Percentiles rank a stretch among this genome's conserved stretches.
phyloP scores from a whole-genome alignment of 495 filamentous ascomycete species.

The Sporormia fimetaria region DNA sequence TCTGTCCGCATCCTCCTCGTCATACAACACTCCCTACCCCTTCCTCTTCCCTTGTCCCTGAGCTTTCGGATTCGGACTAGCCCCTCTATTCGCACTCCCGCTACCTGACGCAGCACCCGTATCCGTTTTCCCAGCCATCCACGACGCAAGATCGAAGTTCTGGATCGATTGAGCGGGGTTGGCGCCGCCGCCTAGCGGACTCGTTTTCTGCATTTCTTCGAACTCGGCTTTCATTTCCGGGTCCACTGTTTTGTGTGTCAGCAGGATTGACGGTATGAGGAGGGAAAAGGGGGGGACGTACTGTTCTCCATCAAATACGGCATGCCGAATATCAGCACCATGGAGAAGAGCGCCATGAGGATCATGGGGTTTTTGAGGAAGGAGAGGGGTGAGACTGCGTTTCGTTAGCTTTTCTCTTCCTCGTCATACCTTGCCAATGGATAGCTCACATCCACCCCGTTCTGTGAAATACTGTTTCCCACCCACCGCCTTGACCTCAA shows the following conservation, averaged over 20 bases:
- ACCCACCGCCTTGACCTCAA: slow-evolving; percentile 52
- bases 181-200: slow-evolving; percentile 44
- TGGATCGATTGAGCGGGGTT: slow-evolving; percentile 41
- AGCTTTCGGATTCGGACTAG: too few relatives aligned
- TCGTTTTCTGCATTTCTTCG: slow-evolving; percentile 73
- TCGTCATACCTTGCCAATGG: background rate
- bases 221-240: slow-evolving; percentile 86
- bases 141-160: slow-evolving; percentile 78
- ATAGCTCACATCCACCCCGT: slow-evolving; percentile 57
- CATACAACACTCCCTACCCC: too few relatives aligned
- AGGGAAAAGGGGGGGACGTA: slow-evolving; percentile 42
- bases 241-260: slow-evolving; percentile 56
- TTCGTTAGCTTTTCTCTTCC: slow-evolving; percentile 8
- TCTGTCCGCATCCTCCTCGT: too few relatives aligned
- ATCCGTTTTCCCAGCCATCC: slow-evolving; percentile 52
- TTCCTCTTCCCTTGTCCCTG: too few relatives aligned
- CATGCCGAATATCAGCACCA: slow-evolving; percentile 76
- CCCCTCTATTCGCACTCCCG: too few relatives aligned
- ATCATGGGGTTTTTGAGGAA: slow-evolving; percentile 94
- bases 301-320: slow-evolving; percentile 92
- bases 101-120: too few relatives aligned
- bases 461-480: slow-evolving; percentile 62
- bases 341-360: slow-evolving; percentile 66
- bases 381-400: slow-evolving; percentile 41
- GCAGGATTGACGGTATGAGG: background rate